phyloP scores from a whole-genome alignment of 2,329 filamentous ascomycete species.

The Coniochaeta pulveracea region DNA sequence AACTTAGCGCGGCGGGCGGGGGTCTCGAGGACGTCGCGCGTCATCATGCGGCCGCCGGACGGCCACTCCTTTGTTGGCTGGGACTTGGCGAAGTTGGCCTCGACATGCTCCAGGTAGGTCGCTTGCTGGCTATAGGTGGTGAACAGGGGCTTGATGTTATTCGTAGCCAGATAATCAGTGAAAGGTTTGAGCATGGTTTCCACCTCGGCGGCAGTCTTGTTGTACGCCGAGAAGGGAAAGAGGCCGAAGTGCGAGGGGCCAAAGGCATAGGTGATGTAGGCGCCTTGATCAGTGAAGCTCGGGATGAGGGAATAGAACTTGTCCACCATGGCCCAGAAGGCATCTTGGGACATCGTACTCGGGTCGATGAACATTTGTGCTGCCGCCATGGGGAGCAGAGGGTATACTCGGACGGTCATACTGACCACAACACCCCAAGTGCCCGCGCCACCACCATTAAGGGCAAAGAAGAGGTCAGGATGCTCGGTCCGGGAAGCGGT shows the following conservation, averaged over 20 bases:
- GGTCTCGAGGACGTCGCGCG: conserved; percentile 2
- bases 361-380: conserved; percentile 5
- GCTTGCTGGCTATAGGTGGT: neutral
- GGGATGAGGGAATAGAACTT: conserved; percentile 4
- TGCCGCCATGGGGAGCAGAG: neutral
- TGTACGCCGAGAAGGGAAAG: conserved; percentile 5
- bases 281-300: conserved; percentile 2
- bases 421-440: conserved; percentile 1
- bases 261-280: conserved; percentile 4
- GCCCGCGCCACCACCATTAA: conserved; percentile 11
- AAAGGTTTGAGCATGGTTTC: conserved; percentile 3
- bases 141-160: conserved; percentile 1
- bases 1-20: neutral
- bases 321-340: conserved; percentile 4
- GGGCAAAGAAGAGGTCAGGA: conserved; percentile 10
- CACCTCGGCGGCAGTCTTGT: conserved; percentile 5
- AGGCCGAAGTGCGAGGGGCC: conserved; percentile 3
- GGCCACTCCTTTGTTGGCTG: conserved; percentile 4
- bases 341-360: neutral
- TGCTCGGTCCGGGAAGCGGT: conserved; percentile 7
- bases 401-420: conserved; percentile 1
- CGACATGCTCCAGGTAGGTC: conserved; percentile 5
- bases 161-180: conserved; percentile 3
- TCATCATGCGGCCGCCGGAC: conserved; percentile 4
- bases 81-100: conserved; percentile 6